These are phyloP conservation scores for Eimeria sp. DNA, from an alignment of 169 alveolate genomes.

Conservation along the genomic window DNA sequence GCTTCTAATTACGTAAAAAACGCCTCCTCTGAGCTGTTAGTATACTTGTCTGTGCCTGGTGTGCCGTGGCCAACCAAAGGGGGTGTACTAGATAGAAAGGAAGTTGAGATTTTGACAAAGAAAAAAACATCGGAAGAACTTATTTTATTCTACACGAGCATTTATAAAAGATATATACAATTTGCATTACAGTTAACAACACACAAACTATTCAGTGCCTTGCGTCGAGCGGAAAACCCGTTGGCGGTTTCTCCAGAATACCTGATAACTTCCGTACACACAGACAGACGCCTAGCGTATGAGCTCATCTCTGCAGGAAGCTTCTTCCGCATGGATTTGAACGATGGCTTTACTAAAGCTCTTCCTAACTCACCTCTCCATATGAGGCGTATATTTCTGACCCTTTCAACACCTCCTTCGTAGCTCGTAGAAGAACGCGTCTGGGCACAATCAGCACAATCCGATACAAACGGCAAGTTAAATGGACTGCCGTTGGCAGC, in stretches of 20 bases:
- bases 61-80: background rate
- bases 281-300: background rate
- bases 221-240: background rate
- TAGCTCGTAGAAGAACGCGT: constrained; percentile 56
- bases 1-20: background rate
- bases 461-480: background rate
- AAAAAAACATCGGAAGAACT: background rate
- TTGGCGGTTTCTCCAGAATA: constrained; percentile 56
- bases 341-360: background rate
- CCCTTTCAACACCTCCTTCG: constrained; percentile 31
- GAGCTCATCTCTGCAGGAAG: background rate
- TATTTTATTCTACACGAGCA: background rate
- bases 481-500: background rate
- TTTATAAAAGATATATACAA: background rate
- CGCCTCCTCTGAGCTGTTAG: constrained; percentile 3
- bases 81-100: background rate
- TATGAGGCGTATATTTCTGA: constrained; percentile 63
- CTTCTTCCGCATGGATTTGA: background rate
- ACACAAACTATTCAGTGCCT: background rate
- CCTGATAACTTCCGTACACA: background rate
- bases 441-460: constrained; percentile 1
- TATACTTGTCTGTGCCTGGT: background rate
- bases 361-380: constrained; percentile 28
- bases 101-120: background rate
- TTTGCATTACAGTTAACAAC: background rate